Percentiles rank a stretch among this genome's conserved stretches.
Conservation (phyloP, 139 green algal genomes). For the Picochlorum sp. region DNA sequence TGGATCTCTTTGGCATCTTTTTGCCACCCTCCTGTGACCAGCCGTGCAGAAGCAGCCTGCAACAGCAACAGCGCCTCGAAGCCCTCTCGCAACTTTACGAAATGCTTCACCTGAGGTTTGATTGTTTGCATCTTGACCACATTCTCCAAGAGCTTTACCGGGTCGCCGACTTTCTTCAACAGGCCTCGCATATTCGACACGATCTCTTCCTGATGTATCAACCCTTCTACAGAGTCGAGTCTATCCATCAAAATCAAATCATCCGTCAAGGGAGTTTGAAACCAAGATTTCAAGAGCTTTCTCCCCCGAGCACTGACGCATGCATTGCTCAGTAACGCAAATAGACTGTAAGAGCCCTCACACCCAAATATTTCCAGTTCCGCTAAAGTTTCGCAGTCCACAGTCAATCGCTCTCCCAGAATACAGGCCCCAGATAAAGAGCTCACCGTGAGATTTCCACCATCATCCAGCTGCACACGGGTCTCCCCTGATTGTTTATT, state of each 20-base stretch:
- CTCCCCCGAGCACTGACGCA: constrained; percentile 48
- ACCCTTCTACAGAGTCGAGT: constrained; percentile 42
- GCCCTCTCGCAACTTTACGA: constrained; percentile 33
- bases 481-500: too few species aligned
- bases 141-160: constrained; percentile 36
- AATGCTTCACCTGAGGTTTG: constrained; percentile 30
- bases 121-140: constrained; percentile 23
- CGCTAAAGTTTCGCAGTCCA: constrained; percentile 40
- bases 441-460: too few species aligned
- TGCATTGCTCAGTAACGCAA: constrained; percentile 53
- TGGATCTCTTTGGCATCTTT: too few species aligned
- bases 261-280: constrained; percentile 66
- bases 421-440: too few species aligned
- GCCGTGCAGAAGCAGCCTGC: neutral
- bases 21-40: too few species aligned
- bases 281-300: constrained; percentile 60
- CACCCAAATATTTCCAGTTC: constrained; percentile 58
- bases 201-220: constrained; percentile 17
- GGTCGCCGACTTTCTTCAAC: constrained; percentile 42
- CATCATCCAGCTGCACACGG: too few species aligned
- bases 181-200: neutral
- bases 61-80: constrained; percentile 24
- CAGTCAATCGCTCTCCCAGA: too few species aligned
- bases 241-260: constrained; percentile 43
- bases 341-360: constrained; percentile 75